Conservation (phyloP, 169 alveolate genomes). For the Neospora caninum region DNA sequence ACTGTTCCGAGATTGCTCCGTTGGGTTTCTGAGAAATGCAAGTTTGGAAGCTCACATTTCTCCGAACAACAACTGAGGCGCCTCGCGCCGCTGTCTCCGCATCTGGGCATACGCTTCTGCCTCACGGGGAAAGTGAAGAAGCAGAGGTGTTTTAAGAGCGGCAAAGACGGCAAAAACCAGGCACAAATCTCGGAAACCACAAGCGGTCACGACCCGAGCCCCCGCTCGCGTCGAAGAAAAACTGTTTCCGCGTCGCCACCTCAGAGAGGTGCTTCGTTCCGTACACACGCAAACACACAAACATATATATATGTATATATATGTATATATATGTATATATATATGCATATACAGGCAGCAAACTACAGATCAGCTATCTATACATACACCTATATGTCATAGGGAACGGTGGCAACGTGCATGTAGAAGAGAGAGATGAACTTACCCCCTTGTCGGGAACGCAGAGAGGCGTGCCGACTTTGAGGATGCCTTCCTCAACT, state of each 20-base stretch:
- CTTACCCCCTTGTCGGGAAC: slow-evolving; percentile 71
- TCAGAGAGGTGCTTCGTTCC: no score
- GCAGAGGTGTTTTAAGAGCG: slow-evolving; percentile 15
- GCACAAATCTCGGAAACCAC: not conserved
- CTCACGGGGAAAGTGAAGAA: not conserved
- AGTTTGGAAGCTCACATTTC: not conserved
- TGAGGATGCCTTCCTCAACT: slow-evolving; percentile 73
- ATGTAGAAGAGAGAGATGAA: not conserved
- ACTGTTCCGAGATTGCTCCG: not conserved
- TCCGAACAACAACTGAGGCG: slow-evolving; percentile 37
- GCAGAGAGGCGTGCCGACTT: slow-evolving; percentile 77
- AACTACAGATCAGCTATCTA: no score
- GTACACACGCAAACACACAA: no score
- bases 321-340: no score
- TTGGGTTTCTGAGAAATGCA: slow-evolving; percentile 24
- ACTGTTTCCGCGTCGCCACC: no score
- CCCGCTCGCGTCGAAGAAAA: no score
- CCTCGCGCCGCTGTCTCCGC: not conserved
- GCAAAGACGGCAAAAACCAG: not conserved
- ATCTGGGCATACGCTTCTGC: slow-evolving; percentile 16
- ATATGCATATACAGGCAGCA: no score
- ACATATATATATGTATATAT: no score
- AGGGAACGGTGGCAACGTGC: not conserved
- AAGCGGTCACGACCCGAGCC: no score
- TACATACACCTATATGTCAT: no score